A percentile compares a stretch with the other conserved stretches of the same genome.
phyloP scores from a whole-genome alignment of 768 basidiomycete genomes.

The Hortiboletus flavorubellus region DNA sequence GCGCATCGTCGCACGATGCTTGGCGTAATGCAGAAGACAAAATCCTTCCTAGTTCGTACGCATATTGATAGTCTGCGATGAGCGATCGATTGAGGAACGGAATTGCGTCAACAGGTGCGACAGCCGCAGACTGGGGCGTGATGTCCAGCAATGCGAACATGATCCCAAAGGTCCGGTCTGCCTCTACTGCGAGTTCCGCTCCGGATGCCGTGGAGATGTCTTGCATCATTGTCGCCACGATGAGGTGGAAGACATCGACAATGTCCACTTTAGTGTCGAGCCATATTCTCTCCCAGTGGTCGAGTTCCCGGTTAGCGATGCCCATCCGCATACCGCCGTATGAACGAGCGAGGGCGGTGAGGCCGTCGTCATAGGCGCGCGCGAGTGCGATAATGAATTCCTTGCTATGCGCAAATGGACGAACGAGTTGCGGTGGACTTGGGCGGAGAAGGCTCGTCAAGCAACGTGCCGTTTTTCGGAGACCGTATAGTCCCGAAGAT shows the following conservation, averaged over 20 bases:
- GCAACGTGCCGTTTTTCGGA: conserved; percentile 62
- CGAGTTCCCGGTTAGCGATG: conserved; percentile 33
- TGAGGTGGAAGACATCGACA: conserved; percentile 64
- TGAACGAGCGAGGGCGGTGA: conserved; percentile 50
- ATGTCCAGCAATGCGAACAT: conserved; percentile 58
- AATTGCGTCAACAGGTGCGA: conserved; percentile 26
- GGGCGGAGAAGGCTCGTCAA: conserved; percentile 52
- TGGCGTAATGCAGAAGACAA: conserved; percentile 44
- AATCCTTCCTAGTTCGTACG: conserved; percentile 55
- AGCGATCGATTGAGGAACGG: conserved; percentile 69
- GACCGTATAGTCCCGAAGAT: conserved; percentile 52
- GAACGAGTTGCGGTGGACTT: conserved; percentile 46
- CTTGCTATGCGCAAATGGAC: conserved; percentile 50
- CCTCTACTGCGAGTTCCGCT: conserved; percentile 40
- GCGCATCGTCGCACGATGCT: conserved; percentile 52
- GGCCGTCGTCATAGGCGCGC: conserved; percentile 55
- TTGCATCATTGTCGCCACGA: conserved; percentile 48
- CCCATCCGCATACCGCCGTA: conserved; percentile 52
- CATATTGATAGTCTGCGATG: conserved; percentile 67
- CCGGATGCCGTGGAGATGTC: conserved; percentile 46
- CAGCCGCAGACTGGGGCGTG: conserved; percentile 20
- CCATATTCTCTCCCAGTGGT: conserved; percentile 72
- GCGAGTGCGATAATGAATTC: conserved; percentile 57
- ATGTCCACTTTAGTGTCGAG: conserved; percentile 70
- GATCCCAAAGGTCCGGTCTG: conserved; percentile 54